Conservation (phyloP, 139 green algal genomes). For the Trebouxia sp. region DNA sequence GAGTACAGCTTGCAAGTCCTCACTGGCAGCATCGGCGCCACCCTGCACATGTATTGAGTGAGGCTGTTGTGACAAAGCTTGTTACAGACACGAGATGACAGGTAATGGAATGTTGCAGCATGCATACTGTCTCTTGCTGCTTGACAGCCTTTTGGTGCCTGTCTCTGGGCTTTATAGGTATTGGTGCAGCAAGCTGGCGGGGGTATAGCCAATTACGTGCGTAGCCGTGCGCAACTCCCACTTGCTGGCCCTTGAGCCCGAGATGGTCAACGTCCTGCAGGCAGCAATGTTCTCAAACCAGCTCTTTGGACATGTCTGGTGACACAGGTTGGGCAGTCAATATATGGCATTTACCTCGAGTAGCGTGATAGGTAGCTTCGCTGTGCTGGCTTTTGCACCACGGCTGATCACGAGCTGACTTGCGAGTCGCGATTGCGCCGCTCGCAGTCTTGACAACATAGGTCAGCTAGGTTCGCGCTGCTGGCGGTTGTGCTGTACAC, state of each 20-base stretch:
- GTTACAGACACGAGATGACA: neutral
- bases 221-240: conserved; percentile 7
- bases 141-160: neutral
- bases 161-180: neutral
- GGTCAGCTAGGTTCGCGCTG: neutral
- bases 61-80: neutral
- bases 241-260: neutral
- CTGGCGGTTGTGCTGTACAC: neutral
- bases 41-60: neutral
- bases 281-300: neutral
- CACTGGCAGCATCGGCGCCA: neutral
- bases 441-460: neutral
- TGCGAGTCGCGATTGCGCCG: neutral
- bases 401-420: neutral
- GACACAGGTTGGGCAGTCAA: neutral
- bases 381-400: neutral
- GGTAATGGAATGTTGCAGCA: too few species aligned
- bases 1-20: conserved; percentile 3
- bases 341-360: neutral
- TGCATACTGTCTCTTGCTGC: neutral
- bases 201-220: conserved; percentile 26
- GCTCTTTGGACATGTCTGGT: neutral
- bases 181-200: neutral
- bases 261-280: neutral
- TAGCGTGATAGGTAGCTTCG: neutral